Evolutionary conservation across 2,329 filamentous ascomycete genomes (phyloP), one percentile per base, ranked within the genome.

Genomic region (Metarhizium humberi): DNA sequence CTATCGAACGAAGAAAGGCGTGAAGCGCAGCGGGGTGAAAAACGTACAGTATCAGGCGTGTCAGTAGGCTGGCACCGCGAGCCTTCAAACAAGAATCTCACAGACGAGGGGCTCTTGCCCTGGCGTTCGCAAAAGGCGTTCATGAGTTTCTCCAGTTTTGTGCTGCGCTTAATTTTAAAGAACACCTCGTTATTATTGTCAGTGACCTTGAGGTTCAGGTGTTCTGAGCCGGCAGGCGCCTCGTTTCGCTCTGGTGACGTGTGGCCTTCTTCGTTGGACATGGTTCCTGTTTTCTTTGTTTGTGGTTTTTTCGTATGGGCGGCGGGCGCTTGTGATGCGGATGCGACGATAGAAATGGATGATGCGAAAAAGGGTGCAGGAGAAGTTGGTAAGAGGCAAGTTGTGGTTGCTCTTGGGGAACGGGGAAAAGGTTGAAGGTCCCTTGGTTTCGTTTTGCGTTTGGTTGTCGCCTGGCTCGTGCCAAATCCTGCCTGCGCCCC

Each of bases 181-280:
- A 97, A 99, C 65, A 99, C 92, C 71, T 99, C 94, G 71, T 99
- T 99, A 77, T 96, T 96, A 77, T 95, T 96, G 66, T 99, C 94
- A 0, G 94, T 97, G 14, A 99, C 94, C 72, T 99, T 99, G 76
- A 99, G 97, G 76, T 99, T 99, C 5, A 99, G 79, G 73, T 99
- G 94, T 75, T 97, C 92, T 34, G 77, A 77, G 55, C 77, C 75
- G 29, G 77, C 75, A 53, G 73, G 67, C 34, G 74, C 71, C 30
- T 71, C 71, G 53, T 75, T 70, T 46, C 70, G 71, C 53, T 67
- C 65, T 55, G 76, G 75, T 63, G 76, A 76, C 59, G 76, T 75
- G 61, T 78, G 73, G 64, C 78, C 75, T 58, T 69, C 65, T 53
- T 70, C 68, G 61, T 65, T 62, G 54, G 77, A 76, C 78, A 82